Conservation (phyloP, 805 yeast genomes). For the Suhomyces vadensis region DNA sequence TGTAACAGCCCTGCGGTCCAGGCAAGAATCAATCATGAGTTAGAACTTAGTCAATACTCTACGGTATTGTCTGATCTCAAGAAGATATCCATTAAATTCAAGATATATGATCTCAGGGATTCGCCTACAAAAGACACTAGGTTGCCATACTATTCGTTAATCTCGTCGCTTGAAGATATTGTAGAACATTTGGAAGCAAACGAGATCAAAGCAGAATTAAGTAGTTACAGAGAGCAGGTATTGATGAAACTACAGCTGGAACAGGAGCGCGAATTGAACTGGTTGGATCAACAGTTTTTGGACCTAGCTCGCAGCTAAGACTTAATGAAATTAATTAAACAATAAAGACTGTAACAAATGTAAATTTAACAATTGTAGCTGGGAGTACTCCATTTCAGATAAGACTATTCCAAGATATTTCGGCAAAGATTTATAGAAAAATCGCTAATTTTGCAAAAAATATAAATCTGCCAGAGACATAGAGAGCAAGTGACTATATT, state of each 20-base stretch:
- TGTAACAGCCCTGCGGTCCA: constrained; percentile 19
- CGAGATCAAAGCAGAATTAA: constrained; percentile 2
- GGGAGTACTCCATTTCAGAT: no score
- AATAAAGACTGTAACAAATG: background rate
- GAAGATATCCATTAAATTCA: constrained; percentile 32
- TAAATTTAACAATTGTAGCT: background rate
- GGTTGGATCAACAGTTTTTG: constrained; percentile 2
- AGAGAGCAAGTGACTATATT: no score
- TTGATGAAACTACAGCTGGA: constrained; percentile 7
- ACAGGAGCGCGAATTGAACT: background rate
- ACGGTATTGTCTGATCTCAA: constrained; percentile 29
- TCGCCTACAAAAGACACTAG: constrained; percentile 10
- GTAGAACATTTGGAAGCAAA: background rate
- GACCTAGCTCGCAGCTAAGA: background rate
- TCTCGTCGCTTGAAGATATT: constrained; percentile 6
- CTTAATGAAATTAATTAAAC: background rate
- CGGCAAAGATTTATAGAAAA: no score
- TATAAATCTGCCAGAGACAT: no score
- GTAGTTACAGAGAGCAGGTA: constrained; percentile 9
- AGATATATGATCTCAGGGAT: constrained; percentile 24
- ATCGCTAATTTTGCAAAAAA: no score
- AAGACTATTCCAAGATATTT: no score
- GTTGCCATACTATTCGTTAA: constrained; percentile 15
- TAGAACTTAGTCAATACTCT: constrained; percentile 14
- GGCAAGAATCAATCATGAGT: constrained; percentile 15